A percentile compares a stretch with the other conserved stretches of the same genome.
Evolutionary conservation across 768 basidiomycete genomes (phyloP).

Genomic region (Boletus edulis): DNA sequence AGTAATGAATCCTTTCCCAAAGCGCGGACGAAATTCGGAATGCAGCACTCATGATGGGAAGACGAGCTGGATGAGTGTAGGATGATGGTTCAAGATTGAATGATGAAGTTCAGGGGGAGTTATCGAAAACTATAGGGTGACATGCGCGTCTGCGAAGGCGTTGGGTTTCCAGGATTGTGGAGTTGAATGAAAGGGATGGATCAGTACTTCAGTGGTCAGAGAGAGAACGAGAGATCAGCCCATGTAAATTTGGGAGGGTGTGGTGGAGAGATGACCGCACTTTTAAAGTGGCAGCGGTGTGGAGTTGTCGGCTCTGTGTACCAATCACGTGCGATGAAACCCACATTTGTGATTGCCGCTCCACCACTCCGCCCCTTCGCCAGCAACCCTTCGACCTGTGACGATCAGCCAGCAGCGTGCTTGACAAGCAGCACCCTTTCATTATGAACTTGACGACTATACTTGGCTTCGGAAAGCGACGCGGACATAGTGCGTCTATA

Average conservation of each 20-base stretch:
- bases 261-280: neutral
- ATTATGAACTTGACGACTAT: no score
- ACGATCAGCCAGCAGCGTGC: no score
- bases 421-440: no score
- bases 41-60: conserved; percentile 37
- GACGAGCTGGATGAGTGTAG: neutral
- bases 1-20: conserved; percentile 91
- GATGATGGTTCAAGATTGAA: conserved; percentile 1
- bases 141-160: conserved; percentile 25
- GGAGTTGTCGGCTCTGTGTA: conserved; percentile 1
- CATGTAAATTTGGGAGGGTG: conserved; percentile 4
- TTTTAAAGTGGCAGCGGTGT: conserved; percentile 4
- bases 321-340: conserved; percentile 8
- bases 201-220: neutral
- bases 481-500: conserved; percentile 18
- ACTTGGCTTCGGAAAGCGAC: no score
- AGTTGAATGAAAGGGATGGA: neutral
- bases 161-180: conserved; percentile 20
- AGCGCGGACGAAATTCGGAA: conserved; percentile 75
- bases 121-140: conserved; percentile 15
- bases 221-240: conserved; percentile 10
- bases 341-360: neutral
- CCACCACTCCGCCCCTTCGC: neutral
- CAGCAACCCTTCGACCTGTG: no score
- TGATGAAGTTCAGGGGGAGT: neutral